Conservation (phyloP, 225 moss, liverwort and hornwort genomes). For the Marchantia polymorpha region DNA sequence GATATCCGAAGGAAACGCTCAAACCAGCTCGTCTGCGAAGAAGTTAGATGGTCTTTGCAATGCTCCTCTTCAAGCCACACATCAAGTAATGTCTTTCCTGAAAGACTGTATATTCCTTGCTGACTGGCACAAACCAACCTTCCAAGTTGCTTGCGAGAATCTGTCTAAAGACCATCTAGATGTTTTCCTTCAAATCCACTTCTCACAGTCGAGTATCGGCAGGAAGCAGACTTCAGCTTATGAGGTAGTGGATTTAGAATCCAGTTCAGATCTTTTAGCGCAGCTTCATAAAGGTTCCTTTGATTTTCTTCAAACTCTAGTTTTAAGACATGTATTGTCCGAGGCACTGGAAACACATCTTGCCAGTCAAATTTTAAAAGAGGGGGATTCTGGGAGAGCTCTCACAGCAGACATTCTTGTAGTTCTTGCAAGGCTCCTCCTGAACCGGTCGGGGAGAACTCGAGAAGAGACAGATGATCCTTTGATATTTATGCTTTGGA, state of each 20-base stretch:
- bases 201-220: constrained; percentile 69
- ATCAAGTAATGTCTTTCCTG: constrained; percentile 76
- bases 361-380: constrained; percentile 75
- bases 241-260: constrained; percentile 65
- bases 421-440: constrained; percentile 77
- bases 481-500: constrained; percentile 86
- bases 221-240: constrained; percentile 54
- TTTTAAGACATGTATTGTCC: constrained; percentile 67
- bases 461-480: constrained; percentile 65
- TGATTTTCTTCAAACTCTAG: constrained; percentile 81
- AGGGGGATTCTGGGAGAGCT: constrained; percentile 67
- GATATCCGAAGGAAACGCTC: constrained; percentile 82
- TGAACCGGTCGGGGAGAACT: constrained; percentile 67
- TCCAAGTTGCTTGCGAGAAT: constrained; percentile 74
- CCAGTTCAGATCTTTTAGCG: constrained; percentile 69
- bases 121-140: constrained; percentile 90
- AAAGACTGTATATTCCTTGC: constrained; percentile 77
- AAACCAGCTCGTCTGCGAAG: constrained; percentile 78
- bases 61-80: constrained; percentile 89
- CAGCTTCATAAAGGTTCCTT: constrained; percentile 88
- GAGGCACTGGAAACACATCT: constrained; percentile 88
- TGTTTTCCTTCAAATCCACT: constrained; percentile 88
- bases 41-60: constrained; percentile 91
- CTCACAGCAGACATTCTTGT: constrained; percentile 75
- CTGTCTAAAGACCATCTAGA: constrained; percentile 86